Evolutionary conservation across 1,284 basidiomycete species (phyloP), one percentile per base, ranked within the genome.

Genomic region (Apiotrichum sp.): DNA sequence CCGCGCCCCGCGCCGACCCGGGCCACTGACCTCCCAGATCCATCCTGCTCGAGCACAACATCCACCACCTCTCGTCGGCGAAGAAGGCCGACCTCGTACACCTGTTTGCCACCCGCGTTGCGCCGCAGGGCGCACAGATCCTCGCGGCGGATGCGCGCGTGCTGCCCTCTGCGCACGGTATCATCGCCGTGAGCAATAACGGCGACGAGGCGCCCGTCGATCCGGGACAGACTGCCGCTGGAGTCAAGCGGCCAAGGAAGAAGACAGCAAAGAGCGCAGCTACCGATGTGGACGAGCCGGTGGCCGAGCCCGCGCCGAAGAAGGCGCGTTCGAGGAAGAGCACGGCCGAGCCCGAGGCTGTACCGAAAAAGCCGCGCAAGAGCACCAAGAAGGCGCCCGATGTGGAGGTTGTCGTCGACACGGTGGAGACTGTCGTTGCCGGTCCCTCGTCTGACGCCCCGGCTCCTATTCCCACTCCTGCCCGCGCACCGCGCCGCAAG

Each of bases 71-170:
- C 6, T 82, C 85, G 3, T 84, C 84, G 1, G 86, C 88, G 66
- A 89, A 88, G 61, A 98, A 98, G 76, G 80, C 85, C 6, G 91
- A 89, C 65, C 83, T 98, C 31, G 82, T 97, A 9, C 79, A 84
- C 41, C 77, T 86, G 4, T 98, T 93, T 76, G 84, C 90, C 57
- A 80, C 85, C 38, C 80, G 89, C 72, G 82, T 97, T 64, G 84
- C 82, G 65, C 78, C 84, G 7, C 82, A 82, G 54, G 79, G 82
- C 6, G 70, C 75, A 16, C 85, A 84, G 64, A 57, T 68, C 8
- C 60, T 67, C n/a, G 63, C 56, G 47, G 69, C 58, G 40, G 61
- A 55, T 47, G 65, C 64, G 32, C 62, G 55, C 39, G 67, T 76
- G 29, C 57, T 63, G 50, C 67, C 75, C 3, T 74, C 71, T 6